Evolutionary conservation across 2,329 filamentous ascomycete genomes (phyloP), one percentile per base, ranked within the genome.

Genomic region (Apiospora arundinis): DNA sequence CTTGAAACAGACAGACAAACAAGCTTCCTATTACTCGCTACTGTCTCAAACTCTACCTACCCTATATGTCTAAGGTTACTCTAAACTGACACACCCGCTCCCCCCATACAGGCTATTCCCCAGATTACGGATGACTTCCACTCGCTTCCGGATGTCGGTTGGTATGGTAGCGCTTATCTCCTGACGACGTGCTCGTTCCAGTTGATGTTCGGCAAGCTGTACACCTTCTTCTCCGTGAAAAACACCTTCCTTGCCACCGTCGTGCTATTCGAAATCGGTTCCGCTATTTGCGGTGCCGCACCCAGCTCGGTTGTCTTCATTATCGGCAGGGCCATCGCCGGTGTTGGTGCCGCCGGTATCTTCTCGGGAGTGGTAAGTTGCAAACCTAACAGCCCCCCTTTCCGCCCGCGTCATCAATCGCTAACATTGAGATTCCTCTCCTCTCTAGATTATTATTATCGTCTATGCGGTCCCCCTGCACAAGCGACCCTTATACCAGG

Each of bases 161-260:
- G 81, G 81, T 83, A 83, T 71, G 81, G 80, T 28, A 79, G 78
- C n/a, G 81, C 80, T 28, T 83, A 82, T 70, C 72, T 83, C 70
- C 72, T 83, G 21, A 82, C 80, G 0, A 78, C 78, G 52, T 80
- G 78, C 65, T 76, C 80, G 68, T 83, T 83, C 71, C 82, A 84
- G 75, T 79, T 83, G 28, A 72, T 81, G 52, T 84, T 81, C 65
- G 82, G 82, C 70, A 83, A 82, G 73, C 71, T 83, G 46, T 85
- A 83, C 74, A 80, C 76, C 63, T 81, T 83, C 74, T 82, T 79
- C 74, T 78, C 78, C 67, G 74, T 83, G 71, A 82, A 82, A 70
- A 65, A 67, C 23, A 74, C 77, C 69, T 82, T 81, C 70, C 73
- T 82, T n/a, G 45, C 72, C 32, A 74, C 77, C 46, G 77, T 83